Base-by-base conservation (phyloP, 106 monocot genomes). In the Allium cepa region DNA sequence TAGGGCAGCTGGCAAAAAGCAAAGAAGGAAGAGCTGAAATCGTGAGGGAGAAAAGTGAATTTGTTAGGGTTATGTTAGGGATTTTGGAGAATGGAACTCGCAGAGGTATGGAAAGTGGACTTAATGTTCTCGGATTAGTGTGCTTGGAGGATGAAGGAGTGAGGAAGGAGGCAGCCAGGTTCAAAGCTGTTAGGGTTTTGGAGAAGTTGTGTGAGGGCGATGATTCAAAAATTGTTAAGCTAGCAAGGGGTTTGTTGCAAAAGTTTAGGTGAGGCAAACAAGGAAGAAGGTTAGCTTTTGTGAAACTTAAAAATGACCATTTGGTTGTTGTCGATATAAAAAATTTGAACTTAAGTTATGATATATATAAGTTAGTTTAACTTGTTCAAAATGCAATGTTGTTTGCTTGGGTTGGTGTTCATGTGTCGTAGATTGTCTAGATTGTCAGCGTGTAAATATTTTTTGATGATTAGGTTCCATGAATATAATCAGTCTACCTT, bases 11-110 rank as follows among this genome's bases (percentile, higher is more conserved):
- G 9, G 84, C 74, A 10, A 88, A 84, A 66, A 69, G 66, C 14
- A 55, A 27, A 26, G 88, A 81, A 51, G 88, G 88, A 50, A 72
- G 80, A 47, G 70, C 66, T 8, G 78, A 68, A 48, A 79, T 88
- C 76, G 57, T 57, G 28, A 73, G n/a, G 26, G 26, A 71, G 14
- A 47, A 73, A 0, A 4, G 36, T 36, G 78, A 63, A 15, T 73
- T 88, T 52, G 74, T 79, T 11, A 69, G 47, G 57, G 66, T 79
- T 63, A 18, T 88, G 56, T 69, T 57, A 9, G 49, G 69, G 17
- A 60, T 88, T 28, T 50, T 88, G 72, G 58, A 46, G 60, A 74
- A 63, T 18, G 81, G 88, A 12, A 79, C 56, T 14, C 9, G 47
- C 0, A 75, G 84, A 50, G 81, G 76, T 0, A 53, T 73, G 10